Percentiles rank a stretch among this genome's conserved stretches.
phyloP scores from a whole-genome alignment of 805 yeast species.

The Tetrapisispora phaffii region DNA sequence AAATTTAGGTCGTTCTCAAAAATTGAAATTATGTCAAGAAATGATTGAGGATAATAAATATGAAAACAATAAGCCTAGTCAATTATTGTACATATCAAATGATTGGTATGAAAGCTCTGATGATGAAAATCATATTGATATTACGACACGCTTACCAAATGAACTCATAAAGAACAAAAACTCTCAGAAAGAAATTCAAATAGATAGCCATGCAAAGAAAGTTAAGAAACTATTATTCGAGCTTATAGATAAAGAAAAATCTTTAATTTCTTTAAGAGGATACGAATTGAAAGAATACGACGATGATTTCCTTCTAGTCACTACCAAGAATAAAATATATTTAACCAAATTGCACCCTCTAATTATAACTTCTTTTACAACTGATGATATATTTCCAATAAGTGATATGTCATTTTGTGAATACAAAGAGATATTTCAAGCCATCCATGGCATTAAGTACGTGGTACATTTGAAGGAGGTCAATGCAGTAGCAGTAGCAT shows the following conservation, averaged over 20 bases:
- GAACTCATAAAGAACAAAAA: not conserved
- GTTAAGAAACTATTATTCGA: conserved; percentile 9
- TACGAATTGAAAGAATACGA: conserved; percentile 10
- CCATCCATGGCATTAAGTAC: conserved; percentile 13
- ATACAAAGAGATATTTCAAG: not conserved
- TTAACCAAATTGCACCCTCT: conserved; percentile 18
- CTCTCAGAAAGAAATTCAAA: not conserved
- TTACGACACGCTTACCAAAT: not conserved
- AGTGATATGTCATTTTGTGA: conserved; percentile 8
- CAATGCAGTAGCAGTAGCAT: conserved; percentile 21
- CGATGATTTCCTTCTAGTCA: conserved; percentile 14
- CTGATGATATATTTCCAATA: conserved; percentile 16
- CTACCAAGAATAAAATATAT: conserved; percentile 8
- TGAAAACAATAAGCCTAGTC: not conserved
- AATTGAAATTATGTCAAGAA: not conserved
- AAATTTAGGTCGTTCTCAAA: not conserved
- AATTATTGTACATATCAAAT: not conserved
- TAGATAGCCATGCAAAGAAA: conserved; percentile 14
- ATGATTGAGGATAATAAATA: not conserved
- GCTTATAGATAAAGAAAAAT: not conserved
- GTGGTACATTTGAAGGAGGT: conserved; percentile 20
- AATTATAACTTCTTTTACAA: conserved; percentile 16
- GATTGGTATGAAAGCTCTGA: not conserved
- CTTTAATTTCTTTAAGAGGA: conserved; percentile 7
- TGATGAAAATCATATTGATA: not conserved